Evolutionary conservation across 139 green algal species (phyloP).

Genomic region (Auxenochlorella protothecoides): DNA sequence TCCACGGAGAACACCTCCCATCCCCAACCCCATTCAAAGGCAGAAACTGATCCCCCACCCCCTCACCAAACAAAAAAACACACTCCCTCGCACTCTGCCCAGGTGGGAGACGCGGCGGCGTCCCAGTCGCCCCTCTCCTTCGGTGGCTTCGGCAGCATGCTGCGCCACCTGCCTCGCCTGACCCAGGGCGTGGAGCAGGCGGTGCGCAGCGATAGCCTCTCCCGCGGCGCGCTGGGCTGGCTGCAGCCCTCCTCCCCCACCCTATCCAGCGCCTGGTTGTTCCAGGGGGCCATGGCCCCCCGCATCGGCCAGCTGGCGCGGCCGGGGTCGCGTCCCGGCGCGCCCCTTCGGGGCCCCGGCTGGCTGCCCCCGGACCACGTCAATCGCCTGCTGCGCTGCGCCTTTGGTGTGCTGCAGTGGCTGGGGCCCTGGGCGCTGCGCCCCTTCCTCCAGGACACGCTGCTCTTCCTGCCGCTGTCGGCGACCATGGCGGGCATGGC

Average conservation of each 20-base stretch:
- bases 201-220: conserved; percentile 25
- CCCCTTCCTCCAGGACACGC: conserved; percentile 28
- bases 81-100: too few relatives aligned
- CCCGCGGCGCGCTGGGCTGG: conserved; percentile 18
- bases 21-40: too few relatives aligned
- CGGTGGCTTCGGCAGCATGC: conserved; percentile 40
- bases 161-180: conserved; percentile 59
- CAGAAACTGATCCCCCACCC: too few relatives aligned
- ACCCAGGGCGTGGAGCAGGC: conserved; percentile 27
- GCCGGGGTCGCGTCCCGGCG: neutral
- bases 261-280: conserved; percentile 56
- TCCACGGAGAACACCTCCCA: too few relatives aligned
- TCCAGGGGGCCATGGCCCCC: conserved; percentile 63
- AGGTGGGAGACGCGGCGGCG: conserved; percentile 2
- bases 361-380: conserved; percentile 40
- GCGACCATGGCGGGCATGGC: conserved; percentile 24
- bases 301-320: conserved; percentile 30
- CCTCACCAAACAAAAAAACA: too few relatives aligned
- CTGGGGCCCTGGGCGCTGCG: conserved; percentile 29
- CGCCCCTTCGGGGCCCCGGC: neutral
- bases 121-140: conserved; percentile 44
- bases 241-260: conserved; percentile 63
- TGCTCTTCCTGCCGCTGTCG: conserved; percentile 17
- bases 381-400: conserved; percentile 55
- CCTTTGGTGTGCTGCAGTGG: conserved; percentile 54